Percentiles rank a stretch among this genome's conserved stretches.
phyloP scores from a whole-genome alignment of 148 eudicot genomes.

The Nyssa sinensis region DNA sequence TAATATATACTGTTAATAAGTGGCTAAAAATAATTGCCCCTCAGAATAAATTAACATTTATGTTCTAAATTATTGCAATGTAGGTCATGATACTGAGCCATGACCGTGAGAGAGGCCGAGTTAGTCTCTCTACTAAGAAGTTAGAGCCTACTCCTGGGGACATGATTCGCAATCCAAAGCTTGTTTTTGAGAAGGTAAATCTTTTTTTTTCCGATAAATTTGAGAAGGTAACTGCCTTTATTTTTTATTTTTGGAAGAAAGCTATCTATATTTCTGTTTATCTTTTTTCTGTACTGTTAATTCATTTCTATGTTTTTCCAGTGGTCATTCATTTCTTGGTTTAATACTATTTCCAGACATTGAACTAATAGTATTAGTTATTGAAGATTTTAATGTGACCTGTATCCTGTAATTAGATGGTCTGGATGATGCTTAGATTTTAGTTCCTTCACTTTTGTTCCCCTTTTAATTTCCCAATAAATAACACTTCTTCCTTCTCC shows the following conservation, averaged over 20 bases:
- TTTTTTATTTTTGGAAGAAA: not conserved
- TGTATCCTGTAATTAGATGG: not conserved
- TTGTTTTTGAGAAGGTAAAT: conserved; percentile 94
- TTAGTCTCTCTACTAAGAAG: conserved; percentile 96
- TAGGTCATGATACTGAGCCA: conserved; percentile 98
- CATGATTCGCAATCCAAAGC: conserved; percentile 97
- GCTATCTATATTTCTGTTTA: not conserved
- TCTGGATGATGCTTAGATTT: not conserved
- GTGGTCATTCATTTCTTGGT: too few species aligned
- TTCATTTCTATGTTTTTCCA: conserved; percentile 1
- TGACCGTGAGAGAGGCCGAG: conserved; percentile 96
- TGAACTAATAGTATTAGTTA: not conserved
- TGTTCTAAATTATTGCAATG: conserved; percentile 14
- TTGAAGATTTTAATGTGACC: not conserved
- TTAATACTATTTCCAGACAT: not conserved
- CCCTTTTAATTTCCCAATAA: not conserved
- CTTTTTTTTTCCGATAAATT: too few species aligned
- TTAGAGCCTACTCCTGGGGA: conserved; percentile 98
- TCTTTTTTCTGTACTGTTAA: not conserved
- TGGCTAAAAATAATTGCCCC: not conserved
- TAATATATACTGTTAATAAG: not conserved
- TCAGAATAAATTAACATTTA: not conserved
- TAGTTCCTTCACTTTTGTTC: not conserved
- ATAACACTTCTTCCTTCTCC: not conserved
- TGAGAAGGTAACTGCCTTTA: too few species aligned